Evolutionary conservation across 2,329 filamentous ascomycete species (phyloP).

Genomic region (Didymella sp.): DNA sequence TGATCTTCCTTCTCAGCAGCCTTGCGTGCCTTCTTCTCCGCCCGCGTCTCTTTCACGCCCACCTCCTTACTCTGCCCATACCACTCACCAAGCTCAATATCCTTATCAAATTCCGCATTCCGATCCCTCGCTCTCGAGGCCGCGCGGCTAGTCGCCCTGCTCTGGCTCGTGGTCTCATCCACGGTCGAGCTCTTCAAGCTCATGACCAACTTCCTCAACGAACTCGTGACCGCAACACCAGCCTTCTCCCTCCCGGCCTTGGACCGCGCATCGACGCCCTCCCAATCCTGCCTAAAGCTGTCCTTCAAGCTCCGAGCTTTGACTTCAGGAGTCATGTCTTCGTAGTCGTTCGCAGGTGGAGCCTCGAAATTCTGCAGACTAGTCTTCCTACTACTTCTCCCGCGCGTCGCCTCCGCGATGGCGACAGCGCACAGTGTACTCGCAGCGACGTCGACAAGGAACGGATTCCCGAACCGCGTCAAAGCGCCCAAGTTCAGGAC

Average conservation of each 20-base stretch:
- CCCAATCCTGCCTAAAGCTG: slow-evolving; percentile 44
- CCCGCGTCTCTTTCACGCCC: slow-evolving; percentile 19
- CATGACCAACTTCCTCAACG: slow-evolving; percentile 34
- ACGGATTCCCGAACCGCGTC: slow-evolving; percentile 52
- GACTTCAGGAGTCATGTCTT: slow-evolving; percentile 33
- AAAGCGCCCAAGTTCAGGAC: slow-evolving; percentile 55
- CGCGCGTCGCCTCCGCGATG: slow-evolving; percentile 53
- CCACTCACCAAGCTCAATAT: slow-evolving; percentile 49
- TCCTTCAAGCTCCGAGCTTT: slow-evolving; percentile 41
- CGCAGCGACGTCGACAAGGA: slow-evolving; percentile 55
- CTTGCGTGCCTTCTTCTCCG: slow-evolving; percentile 39
- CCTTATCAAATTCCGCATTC: slow-evolving; percentile 42
- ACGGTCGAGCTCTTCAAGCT: slow-evolving; percentile 29
- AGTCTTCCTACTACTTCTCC: slow-evolving; percentile 28
- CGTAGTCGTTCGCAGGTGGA: slow-evolving; percentile 38
- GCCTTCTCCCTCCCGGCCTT: slow-evolving; percentile 34
- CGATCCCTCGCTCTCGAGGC: not conserved
- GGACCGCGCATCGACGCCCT: slow-evolving; percentile 24
- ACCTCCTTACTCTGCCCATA: slow-evolving; percentile 38
- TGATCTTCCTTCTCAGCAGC: slow-evolving; percentile 45
- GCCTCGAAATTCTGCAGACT: slow-evolving; percentile 38
- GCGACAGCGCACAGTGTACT: slow-evolving; percentile 54
- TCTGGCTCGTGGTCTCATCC: slow-evolving; percentile 1
- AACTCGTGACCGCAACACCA: slow-evolving; percentile 24
- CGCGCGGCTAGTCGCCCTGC: slow-evolving; percentile 20